phyloP scores from a whole-genome alignment of 2,329 filamentous ascomycete genomes.

The Trichoderma polysporum region DNA sequence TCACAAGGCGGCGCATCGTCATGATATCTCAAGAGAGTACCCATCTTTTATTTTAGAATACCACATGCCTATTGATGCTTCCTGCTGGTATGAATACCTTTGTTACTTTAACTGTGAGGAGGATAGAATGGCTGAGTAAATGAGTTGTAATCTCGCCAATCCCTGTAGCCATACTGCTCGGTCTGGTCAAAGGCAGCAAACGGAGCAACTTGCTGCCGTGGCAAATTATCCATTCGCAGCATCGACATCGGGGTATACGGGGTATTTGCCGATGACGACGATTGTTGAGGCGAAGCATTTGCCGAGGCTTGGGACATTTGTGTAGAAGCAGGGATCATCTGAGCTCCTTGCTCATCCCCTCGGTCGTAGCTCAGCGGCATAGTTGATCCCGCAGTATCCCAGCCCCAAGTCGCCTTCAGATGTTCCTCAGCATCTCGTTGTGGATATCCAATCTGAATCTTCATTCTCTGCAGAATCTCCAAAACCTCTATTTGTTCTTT shows the following conservation, averaged over 20 bases:
- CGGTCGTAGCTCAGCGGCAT: background rate
- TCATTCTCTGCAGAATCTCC: constrained; percentile 75
- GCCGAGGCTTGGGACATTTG: background rate
- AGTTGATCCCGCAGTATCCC: constrained; percentile 44
- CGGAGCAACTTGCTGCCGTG: background rate
- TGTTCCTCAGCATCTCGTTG: constrained; percentile 70
- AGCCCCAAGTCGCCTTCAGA: constrained; percentile 76
- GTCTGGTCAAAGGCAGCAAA: background rate
- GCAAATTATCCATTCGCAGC: background rate
- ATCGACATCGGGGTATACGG: background rate
- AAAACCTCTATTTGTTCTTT: constrained; percentile 83
- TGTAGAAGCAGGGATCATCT: background rate
- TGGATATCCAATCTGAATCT: constrained; percentile 75
- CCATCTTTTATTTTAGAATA: background rate
- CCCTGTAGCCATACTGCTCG: background rate
- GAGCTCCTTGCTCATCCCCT: background rate
- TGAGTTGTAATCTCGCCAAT: background rate
- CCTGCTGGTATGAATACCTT: too few relatives aligned
- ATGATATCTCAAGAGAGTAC: background rate
- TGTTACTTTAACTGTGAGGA: background rate
- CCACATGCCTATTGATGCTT: background rate
- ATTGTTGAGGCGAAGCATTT: background rate
- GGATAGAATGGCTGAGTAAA: background rate
- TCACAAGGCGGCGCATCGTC: constrained; percentile 37
- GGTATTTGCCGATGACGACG: background rate